phyloP scores from a whole-genome alignment of 2,329 filamentous ascomycete genomes.

The Ceratocystiopsis brevicomis region DNA sequence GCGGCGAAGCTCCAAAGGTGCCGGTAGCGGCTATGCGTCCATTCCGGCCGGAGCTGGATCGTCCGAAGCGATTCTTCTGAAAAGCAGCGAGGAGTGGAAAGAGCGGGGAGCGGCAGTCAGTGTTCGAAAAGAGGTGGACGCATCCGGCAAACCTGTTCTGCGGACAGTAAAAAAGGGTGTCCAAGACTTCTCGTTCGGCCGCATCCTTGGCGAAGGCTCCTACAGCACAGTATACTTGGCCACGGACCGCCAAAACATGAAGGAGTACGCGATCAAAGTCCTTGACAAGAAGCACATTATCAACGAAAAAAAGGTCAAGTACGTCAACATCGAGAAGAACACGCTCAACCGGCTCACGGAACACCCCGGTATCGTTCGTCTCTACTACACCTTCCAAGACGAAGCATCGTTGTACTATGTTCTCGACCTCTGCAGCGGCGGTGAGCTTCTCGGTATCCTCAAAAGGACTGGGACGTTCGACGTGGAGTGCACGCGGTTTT shows the following conservation, averaged over 20 bases:
- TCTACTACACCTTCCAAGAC: constrained; percentile 98
- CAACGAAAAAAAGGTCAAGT: constrained; percentile 99
- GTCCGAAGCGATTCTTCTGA: constrained; percentile 22
- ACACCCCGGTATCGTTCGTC: constrained; percentile 83
- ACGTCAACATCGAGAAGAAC: constrained; percentile 98
- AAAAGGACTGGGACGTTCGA: constrained; percentile 94
- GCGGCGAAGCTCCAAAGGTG: constrained; percentile 56
- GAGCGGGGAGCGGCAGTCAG: constrained; percentile 81
- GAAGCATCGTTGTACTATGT: constrained; percentile 94
- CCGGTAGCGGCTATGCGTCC: constrained; percentile 35
- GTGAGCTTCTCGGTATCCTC: constrained; percentile 76
- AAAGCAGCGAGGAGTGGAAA: constrained; percentile 83
- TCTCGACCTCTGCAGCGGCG: constrained; percentile 77
- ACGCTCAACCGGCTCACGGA: constrained; percentile 90
- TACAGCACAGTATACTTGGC: constrained; percentile 93
- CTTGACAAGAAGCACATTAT: constrained; percentile 98
- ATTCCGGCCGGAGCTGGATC: constrained; percentile 12
- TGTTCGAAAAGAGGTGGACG: constrained; percentile 65
- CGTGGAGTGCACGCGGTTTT: constrained; percentile 83
- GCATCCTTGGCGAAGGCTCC: constrained; percentile 81
- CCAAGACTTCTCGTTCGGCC: constrained; percentile 86
- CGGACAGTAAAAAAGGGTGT: constrained; percentile 91
- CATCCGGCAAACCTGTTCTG: constrained; percentile 62
- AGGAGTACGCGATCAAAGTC: constrained; percentile 96
- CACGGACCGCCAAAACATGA: constrained; percentile 80